Conservation (phyloP, 2,329 filamentous ascomycete species). For the Davidsoniella australis region DNA sequence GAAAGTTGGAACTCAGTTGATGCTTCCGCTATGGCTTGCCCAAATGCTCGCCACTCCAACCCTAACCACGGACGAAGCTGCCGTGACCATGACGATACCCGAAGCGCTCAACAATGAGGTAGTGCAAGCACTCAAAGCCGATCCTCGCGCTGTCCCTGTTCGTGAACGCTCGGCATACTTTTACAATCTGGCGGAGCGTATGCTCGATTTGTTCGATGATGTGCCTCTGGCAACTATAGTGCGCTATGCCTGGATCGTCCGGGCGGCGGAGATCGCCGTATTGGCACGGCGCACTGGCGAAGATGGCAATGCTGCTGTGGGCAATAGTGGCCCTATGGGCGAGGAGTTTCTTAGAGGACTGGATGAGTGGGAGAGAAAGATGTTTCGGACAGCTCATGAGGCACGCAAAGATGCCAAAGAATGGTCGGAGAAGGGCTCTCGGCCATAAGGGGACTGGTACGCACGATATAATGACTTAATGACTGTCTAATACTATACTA, state of each 20-base stretch:
- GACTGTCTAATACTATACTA: no score
- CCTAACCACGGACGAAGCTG: conserved; percentile 26
- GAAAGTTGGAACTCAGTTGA: conserved; percentile 62
- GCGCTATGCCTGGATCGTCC: conserved; percentile 60
- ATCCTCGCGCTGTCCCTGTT: conserved; percentile 70
- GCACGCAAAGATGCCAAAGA: conserved; percentile 51
- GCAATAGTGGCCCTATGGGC: conserved; percentile 26
- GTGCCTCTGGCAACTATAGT: conserved; percentile 56
- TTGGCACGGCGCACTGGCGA: conserved; percentile 67
- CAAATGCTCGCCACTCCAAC: conserved; percentile 73
- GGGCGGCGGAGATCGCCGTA: conserved; percentile 69
- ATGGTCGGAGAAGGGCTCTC: conserved; percentile 46
- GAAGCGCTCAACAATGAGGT: conserved; percentile 61
- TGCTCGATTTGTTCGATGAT: conserved; percentile 84
- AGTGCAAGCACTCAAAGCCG: conserved; percentile 76
- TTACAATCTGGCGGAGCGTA: conserved; percentile 68
- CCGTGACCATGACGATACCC: conserved; percentile 70
- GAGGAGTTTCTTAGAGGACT: conserved; percentile 75
- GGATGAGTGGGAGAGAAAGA: conserved; percentile 71
- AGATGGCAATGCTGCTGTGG: conserved; percentile 31
- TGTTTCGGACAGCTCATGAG: conserved; percentile 61
- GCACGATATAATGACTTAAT: no score
- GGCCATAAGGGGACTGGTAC: conserved; percentile 16
- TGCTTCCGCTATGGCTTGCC: conserved; percentile 83
- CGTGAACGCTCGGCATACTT: conserved; percentile 74